phyloP scores from a whole-genome alignment of 1,139 yeast species.

The Debaryomyces sp. region DNA sequence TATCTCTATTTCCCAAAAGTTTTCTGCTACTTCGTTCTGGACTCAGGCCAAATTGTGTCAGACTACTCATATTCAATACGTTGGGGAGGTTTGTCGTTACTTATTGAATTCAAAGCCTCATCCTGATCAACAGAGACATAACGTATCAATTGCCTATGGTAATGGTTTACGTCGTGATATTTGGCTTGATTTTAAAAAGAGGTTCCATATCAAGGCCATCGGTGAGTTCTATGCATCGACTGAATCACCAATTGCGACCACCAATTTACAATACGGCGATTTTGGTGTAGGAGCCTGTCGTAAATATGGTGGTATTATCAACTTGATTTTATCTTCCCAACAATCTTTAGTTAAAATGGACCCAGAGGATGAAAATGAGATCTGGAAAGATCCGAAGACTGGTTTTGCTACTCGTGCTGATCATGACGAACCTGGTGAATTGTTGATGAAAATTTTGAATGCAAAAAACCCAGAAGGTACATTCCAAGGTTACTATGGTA shows the following conservation, averaged over 20 bases:
- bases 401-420: conserved; percentile 54
- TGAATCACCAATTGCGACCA: conserved; percentile 91
- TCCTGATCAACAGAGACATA: conserved; percentile 69
- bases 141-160: conserved; percentile 77
- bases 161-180: conserved; percentile 93
- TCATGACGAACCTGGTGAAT: conserved; percentile 78
- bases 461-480: conserved; percentile 67
- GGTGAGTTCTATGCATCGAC: conserved; percentile 96
- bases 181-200: conserved; percentile 76
- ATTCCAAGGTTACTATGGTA: conserved; percentile 89
- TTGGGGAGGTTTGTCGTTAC: conserved; percentile 94
- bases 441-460: conserved; percentile 72
- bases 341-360: conserved; percentile 75
- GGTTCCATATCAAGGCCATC: conserved; percentile 74
- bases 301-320: conserved; percentile 72
- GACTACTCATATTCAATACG: conserved; percentile 88
- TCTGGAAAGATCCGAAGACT: conserved; percentile 69
- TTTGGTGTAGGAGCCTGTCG: conserved; percentile 91
- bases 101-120: conserved; percentile 66
- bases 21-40: conserved; percentile 88
- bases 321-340: conserved; percentile 52
- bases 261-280: conserved; percentile 76
- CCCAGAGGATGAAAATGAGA: conserved; percentile 73
- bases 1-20: conserved; percentile 77
- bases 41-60: conserved; percentile 73